Base-by-base conservation (phyloP, 1,284 basidiomycete species). In the Volvariella volvacea region DNA sequence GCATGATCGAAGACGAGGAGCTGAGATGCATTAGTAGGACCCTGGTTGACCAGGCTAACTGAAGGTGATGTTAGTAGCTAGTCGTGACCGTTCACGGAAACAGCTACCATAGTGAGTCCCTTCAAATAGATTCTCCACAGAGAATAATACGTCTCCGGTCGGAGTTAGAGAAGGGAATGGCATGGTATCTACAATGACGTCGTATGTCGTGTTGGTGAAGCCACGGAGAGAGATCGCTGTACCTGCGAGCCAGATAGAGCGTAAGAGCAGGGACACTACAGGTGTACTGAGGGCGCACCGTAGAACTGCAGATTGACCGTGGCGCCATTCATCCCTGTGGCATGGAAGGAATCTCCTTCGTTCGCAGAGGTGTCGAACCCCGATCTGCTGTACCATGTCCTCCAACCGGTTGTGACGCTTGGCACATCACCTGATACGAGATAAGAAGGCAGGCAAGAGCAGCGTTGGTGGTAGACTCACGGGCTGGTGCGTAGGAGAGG, bases 161-260 rank as follows among this genome's bases (percentile, higher is more conserved):
- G 21, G 48, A 22, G 28, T 47, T 22, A 8, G 43, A n/a, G 19
- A 46, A 22, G 20, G 37, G 30, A 41, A 31, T 6, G 50, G 6
- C 28, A 22, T 39, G 38, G 52, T 55, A 46, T 67, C 65, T 25
- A 67, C 46, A 0, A 49, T 46, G 15, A 64, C 48, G 33, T 61
- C 50, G 44, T 60, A 64, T 3, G 58, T 48, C 22, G 54, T 51
- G 31, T 59, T 62, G 3, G 57, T 48, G 12, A 37, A 48, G 1
- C 63, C 64, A 43, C 50, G 57, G 4, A 65, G 41, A n/a, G 53
- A 40, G 16, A 63, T 45, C 3, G 57, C 61, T 16, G 56, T 58
- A 19, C 63, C 63, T 64, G 42, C 15, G 37, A 9, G 3, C 21
- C 21, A 14, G 22, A 30, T 45, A 44, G 17, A 42, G 52, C 52